phyloP scores from a whole-genome alignment of 768 basidiomycete species.

The Leucocoprinus sp. region DNA sequence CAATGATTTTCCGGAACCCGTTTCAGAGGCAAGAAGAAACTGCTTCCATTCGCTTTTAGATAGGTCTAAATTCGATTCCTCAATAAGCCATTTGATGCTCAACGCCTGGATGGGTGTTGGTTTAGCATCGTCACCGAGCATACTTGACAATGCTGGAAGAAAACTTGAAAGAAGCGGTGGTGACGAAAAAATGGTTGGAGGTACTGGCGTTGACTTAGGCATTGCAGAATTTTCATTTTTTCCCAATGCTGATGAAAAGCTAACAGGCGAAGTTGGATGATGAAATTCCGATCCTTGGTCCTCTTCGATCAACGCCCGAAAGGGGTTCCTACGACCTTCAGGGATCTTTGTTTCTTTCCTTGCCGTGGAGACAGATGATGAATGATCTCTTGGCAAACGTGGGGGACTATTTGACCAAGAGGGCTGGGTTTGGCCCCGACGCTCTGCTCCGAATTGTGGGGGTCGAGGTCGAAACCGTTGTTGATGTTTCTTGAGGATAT shows the following conservation, averaged over 20 bases:
- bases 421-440: neutral
- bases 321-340: neutral
- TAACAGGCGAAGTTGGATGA: slow-evolving; percentile 12
- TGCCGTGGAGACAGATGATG: neutral
- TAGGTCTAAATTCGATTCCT: slow-evolving; percentile 13
- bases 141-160: slow-evolving; percentile 43
- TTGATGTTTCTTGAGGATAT: neutral
- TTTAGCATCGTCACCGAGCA: slow-evolving; percentile 44
- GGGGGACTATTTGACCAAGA: neutral
- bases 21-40: slow-evolving; percentile 78
- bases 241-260: slow-evolving; percentile 7
- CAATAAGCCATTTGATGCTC: slow-evolving; percentile 57
- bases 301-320: neutral
- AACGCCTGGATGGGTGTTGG: slow-evolving; percentile 80
- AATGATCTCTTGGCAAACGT: neutral
- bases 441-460: neutral
- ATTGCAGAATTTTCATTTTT: neutral
- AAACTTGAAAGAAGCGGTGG: slow-evolving; percentile 67
- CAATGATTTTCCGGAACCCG: slow-evolving; percentile 87
- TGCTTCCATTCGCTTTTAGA: slow-evolving; percentile 29
- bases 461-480: neutral
- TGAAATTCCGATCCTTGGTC: slow-evolving; percentile 12
- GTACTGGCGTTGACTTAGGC: slow-evolving; percentile 7
- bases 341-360: neutral
- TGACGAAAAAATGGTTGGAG: slow-evolving; percentile 46